Conservation (phyloP, 2,329 filamentous ascomycete genomes). For the Cytospora mali region DNA sequence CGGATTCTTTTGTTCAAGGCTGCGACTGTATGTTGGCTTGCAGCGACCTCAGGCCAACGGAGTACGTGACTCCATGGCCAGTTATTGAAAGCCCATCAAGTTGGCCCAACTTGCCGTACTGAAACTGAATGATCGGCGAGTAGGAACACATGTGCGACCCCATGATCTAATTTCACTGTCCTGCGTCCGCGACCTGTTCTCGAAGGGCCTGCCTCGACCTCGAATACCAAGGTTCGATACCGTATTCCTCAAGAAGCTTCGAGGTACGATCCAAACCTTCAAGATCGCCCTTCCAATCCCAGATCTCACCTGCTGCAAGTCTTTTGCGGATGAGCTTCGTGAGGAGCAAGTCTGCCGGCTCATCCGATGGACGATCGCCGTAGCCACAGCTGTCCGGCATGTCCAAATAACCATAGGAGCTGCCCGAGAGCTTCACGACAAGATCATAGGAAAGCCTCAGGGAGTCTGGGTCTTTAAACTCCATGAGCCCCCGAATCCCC, state of each 20-base stretch:
- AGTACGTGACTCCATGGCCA: no score
- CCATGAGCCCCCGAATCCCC: background rate
- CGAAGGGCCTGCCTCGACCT: background rate
- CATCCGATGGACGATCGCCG: background rate
- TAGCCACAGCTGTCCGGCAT: background rate
- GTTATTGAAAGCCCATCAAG: no score
- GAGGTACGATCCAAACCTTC: background rate
- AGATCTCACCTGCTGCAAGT: background rate
- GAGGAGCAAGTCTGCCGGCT: background rate
- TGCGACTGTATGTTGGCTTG: no score
- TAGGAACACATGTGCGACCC: background rate
- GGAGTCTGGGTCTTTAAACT: background rate
- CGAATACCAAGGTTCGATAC: background rate
- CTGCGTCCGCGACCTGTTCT: background rate
- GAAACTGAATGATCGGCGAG: no score
- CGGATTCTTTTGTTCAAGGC: no score
- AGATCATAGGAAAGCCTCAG: slow-evolving; percentile 34
- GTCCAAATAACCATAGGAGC: slow-evolving; percentile 9
- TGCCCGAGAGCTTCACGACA: slow-evolving; percentile 47
- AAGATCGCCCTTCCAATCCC: background rate
- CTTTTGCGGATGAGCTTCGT: background rate
- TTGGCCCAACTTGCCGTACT: no score
- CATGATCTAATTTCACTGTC: background rate
- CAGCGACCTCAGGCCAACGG: no score
- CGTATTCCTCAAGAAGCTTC: background rate